These are phyloP conservation scores for Kalmusia sp. DNA, from an alignment of 2,329 filamentous ascomycete genomes.

Conservation along the genomic window DNA sequence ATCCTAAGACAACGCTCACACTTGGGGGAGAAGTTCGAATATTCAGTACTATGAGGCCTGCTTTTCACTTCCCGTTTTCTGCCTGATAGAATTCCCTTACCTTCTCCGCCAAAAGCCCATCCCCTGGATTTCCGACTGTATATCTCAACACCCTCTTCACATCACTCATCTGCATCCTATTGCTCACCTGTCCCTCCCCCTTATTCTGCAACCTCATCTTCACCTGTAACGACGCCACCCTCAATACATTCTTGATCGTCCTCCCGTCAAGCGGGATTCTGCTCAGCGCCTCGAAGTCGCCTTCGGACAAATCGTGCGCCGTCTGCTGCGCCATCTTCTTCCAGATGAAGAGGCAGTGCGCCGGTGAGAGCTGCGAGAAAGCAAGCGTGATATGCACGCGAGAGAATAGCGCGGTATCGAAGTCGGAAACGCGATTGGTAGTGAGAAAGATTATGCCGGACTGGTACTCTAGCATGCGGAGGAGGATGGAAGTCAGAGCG, in stretches of 20 bases:
- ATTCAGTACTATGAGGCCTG: too few relatives aligned
- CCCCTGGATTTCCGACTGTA: neutral
- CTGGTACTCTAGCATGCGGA: constrained; percentile 3
- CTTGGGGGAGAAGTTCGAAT: too few relatives aligned
- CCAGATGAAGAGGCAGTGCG: neutral
- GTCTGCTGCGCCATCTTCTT: constrained; percentile 6
- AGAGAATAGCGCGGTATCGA: neutral
- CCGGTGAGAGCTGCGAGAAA: neutral
- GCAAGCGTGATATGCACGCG: constrained; percentile 2
- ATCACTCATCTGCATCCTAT: neutral
- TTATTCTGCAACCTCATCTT: neutral
- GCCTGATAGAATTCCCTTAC: constrained; percentile 2
- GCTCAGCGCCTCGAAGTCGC: neutral
- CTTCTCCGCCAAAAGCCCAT: neutral
- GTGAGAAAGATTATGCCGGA: constrained; percentile 2
- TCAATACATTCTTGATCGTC: neutral
- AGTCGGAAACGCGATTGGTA: neutral
- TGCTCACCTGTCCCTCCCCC: neutral
- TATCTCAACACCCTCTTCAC: constrained; percentile 1
- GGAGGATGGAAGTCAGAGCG: neutral
- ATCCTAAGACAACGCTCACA: too few relatives aligned
- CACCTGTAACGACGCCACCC: constrained; percentile 1
- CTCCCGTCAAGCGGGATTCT: neutral
- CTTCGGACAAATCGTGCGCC: neutral
- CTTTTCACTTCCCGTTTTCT: too few relatives aligned